Conservation (phyloP, 2,329 filamentous ascomycete species). For the Rutstroemia sydowiana region DNA sequence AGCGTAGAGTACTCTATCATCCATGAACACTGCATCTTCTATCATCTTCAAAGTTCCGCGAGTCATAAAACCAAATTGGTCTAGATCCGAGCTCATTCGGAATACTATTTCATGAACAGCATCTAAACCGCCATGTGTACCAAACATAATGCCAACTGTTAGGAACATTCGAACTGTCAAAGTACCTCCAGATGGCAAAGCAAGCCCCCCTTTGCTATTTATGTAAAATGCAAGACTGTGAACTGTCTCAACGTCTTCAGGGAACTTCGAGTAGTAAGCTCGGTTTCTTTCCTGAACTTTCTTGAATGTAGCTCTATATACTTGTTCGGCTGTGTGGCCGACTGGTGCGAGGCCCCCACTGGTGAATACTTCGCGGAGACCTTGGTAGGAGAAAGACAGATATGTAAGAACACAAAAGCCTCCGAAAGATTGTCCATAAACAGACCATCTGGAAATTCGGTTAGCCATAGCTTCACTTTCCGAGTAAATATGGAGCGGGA, state of each 20-base stretch:
- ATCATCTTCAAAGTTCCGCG: conserved; percentile 61
- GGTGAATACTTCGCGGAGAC: conserved; percentile 74
- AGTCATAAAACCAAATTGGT: conserved; percentile 68
- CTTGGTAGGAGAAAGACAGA: conserved; percentile 70
- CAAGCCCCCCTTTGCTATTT: conserved; percentile 47
- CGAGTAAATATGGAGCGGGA: too few species aligned
- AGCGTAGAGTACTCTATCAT: conserved; percentile 74
- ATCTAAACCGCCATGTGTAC: conserved; percentile 71
- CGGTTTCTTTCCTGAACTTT: conserved; percentile 66
- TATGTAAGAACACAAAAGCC: conserved; percentile 83
- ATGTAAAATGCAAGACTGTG: conserved; percentile 41
- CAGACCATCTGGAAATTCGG: conserved; percentile 59
- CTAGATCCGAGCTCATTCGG: conserved; percentile 63
- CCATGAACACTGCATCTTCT: conserved; percentile 47
- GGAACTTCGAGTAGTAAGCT: conserved; percentile 73
- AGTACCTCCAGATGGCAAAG: conserved; percentile 63
- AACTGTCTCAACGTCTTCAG: conserved; percentile 66
- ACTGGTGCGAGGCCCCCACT: conserved; percentile 79
- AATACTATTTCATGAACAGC: conserved; percentile 67
- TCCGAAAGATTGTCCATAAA: conserved; percentile 87
- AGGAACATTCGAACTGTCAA: conserved; percentile 70
- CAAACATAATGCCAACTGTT: conserved; percentile 71
- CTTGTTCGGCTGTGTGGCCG: conserved; percentile 61
- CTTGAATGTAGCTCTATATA: conserved; percentile 66
- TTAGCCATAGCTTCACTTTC: background rate